These are phyloP conservation scores for Talaromyces albobiverticillius DNA, from an alignment of 2,329 filamentous ascomycete genomes.

Conservation along the genomic window DNA sequence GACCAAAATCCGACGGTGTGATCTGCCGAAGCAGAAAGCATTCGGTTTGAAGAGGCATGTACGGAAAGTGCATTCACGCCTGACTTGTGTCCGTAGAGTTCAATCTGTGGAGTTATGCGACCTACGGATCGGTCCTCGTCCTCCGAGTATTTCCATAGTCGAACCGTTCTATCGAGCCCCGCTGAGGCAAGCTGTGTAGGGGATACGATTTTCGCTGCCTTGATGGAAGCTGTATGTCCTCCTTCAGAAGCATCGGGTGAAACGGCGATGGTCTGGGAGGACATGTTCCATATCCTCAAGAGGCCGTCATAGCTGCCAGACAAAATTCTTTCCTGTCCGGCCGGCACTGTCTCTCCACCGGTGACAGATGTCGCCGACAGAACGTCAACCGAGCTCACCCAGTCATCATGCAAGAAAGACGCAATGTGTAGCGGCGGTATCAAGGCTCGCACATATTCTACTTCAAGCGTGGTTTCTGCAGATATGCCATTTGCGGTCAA, in stretches of 20 bases:
- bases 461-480: slow-evolving; percentile 76
- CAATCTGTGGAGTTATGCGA: slow-evolving; percentile 68
- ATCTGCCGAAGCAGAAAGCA: slow-evolving; percentile 84
- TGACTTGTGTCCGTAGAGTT: slow-evolving; percentile 78
- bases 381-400: slow-evolving; percentile 85
- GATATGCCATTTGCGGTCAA: slow-evolving; percentile 82
- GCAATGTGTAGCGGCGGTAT: slow-evolving; percentile 86
- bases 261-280: slow-evolving; percentile 77
- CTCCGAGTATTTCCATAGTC: slow-evolving; percentile 86
- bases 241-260: slow-evolving; percentile 65
- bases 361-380: slow-evolving; percentile 62
- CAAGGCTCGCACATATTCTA: slow-evolving; percentile 91
- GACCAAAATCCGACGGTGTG: slow-evolving; percentile 87
- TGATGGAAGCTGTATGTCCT: slow-evolving; percentile 74
- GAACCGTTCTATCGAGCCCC: slow-evolving; percentile 78
- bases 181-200: slow-evolving; percentile 76
- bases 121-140: slow-evolving; percentile 58
- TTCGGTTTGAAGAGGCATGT: slow-evolving; percentile 68
- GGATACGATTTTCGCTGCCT: slow-evolving; percentile 79
- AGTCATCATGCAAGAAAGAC: slow-evolving; percentile 96
- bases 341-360: slow-evolving; percentile 46
- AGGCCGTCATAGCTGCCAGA: slow-evolving; percentile 92
- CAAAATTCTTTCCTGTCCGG: slow-evolving; percentile 70
- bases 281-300: slow-evolving; percentile 83
- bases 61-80: slow-evolving; percentile 72